Percentiles rank a stretch among this genome's conserved stretches.
Conservation (phyloP, 495 filamentous ascomycete genomes). For the Penicillium chermesinum region DNA sequence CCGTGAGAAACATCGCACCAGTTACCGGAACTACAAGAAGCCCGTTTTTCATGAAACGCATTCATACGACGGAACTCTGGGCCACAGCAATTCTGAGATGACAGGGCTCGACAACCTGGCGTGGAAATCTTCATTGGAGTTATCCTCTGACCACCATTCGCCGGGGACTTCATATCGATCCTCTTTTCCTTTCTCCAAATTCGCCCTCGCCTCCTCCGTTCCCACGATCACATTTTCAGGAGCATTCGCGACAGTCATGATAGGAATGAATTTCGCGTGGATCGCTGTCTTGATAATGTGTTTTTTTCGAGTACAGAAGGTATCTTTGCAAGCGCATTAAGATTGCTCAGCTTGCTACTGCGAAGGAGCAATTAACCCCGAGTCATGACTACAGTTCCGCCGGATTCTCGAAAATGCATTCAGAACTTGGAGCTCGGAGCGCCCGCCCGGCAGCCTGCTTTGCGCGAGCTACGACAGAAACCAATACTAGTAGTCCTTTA, state of each 20-base stretch:
- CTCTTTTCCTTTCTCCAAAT: conserved; percentile 11
- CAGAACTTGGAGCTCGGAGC: no score
- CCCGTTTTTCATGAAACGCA: no score
- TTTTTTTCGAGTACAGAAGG: conserved; percentile 20
- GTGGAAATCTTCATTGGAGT: no score
- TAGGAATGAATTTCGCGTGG: conserved; percentile 24
- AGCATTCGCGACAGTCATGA: conserved; percentile 14
- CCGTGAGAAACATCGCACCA: no score
- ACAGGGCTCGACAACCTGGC: no score
- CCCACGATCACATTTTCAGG: conserved; percentile 10
- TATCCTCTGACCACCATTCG: conserved; percentile 5
- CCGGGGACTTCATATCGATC: conserved; percentile 16
- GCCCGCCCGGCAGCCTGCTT: no score
- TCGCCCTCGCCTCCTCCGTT: conserved; percentile 7
- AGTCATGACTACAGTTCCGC: no score
- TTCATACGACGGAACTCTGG: no score
- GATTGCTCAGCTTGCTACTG: background rate
- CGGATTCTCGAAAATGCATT: no score
- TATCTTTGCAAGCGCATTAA: conserved; percentile 15
- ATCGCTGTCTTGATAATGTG: conserved; percentile 23
- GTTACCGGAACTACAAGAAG: no score
- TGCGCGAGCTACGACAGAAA: background rate
- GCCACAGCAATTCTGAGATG: no score
- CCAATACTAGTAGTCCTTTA: background rate
- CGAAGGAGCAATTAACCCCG: background rate